Evolutionary conservation across 805 yeast species (phyloP).

Genomic region (Spathaspora girioi): DNA sequence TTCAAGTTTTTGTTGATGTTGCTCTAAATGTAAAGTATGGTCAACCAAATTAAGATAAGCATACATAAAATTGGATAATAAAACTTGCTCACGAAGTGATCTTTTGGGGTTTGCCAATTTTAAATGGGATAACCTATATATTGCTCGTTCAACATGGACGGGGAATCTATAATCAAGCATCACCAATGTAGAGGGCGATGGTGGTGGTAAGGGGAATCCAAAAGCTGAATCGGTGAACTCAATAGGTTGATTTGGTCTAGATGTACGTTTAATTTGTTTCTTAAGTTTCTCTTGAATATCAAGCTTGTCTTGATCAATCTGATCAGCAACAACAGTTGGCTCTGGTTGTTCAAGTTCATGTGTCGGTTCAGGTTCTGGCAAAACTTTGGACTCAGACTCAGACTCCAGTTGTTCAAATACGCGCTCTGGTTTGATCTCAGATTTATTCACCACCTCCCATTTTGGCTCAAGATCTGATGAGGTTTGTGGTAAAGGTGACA

Average conservation of each 20-base stretch:
- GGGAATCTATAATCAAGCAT: constrained; percentile 89
- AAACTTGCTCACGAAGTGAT: constrained; percentile 86
- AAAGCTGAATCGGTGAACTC: constrained; percentile 72
- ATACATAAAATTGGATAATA: constrained; percentile 94
- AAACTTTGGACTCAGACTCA: not conserved
- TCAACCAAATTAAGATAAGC: constrained; percentile 92
- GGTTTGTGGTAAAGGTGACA: not conserved
- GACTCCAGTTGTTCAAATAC: too few relatives aligned
- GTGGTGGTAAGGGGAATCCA: constrained; percentile 83
- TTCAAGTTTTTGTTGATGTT: constrained; percentile 17
- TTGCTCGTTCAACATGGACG: constrained; percentile 92
- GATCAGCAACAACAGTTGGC: too few relatives aligned
- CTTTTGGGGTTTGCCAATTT: constrained; percentile 93
- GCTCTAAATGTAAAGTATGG: constrained; percentile 75
- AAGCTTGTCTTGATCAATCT: constrained; percentile 17
- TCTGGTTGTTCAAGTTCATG: not conserved
- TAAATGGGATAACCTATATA: constrained; percentile 86
- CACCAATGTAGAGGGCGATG: constrained; percentile 68
- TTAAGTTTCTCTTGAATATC: constrained; percentile 43
- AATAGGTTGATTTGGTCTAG: constrained; percentile 43
- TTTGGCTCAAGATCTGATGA: not conserved
- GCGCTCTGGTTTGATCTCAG: not conserved
- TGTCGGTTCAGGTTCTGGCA: not conserved
- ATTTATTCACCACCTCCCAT: not conserved
- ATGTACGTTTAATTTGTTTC: constrained; percentile 37